A percentile compares a stretch with the other conserved stretches of the same genome.
phyloP scores from a whole-genome alignment of 371 early-diverging fungal species.

The Smittium culicis region DNA sequence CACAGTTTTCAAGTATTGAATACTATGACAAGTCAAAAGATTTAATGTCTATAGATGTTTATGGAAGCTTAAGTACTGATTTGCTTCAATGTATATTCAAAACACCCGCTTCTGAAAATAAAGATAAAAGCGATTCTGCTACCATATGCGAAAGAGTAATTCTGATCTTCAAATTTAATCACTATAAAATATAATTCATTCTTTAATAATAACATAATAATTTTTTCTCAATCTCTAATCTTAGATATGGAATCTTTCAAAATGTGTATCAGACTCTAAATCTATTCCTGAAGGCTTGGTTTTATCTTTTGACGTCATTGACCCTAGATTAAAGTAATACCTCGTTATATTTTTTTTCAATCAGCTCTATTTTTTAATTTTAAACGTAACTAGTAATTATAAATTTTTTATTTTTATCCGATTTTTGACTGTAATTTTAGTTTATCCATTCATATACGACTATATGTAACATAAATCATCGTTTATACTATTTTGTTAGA shows the following conservation, averaged over 20 bases:
- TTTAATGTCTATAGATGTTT: slow-evolving; percentile 11
- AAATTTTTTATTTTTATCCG: not conserved
- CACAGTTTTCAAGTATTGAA: not conserved
- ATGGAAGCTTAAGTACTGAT: not conserved
- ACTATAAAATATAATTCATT: not conserved
- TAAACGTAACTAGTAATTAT: too few species aligned
- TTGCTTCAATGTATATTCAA: slow-evolving; percentile 5
- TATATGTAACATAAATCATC: too few species aligned
- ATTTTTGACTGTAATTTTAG: not conserved
- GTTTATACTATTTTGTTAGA: not conserved
- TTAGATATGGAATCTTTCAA: slow-evolving; percentile 4
- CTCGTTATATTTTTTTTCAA: too few species aligned
- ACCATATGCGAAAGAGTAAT: not conserved
- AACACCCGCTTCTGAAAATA: not conserved
- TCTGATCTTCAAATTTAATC: too few species aligned
- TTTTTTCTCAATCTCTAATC: not conserved
- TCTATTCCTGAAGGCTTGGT: slow-evolving; percentile 10
- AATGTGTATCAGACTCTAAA: not conserved
- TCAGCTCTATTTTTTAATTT: too few species aligned
- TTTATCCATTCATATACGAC: not conserved
- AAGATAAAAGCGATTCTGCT: not conserved
- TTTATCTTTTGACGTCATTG: not conserved
- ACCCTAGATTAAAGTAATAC: slow-evolving; percentile 4
- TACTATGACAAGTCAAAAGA: not conserved
- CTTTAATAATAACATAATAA: not conserved